Evolutionary conservation across 2,329 filamentous ascomycete genomes (phyloP).

Genomic region (Beauveria brongniartii): DNA sequence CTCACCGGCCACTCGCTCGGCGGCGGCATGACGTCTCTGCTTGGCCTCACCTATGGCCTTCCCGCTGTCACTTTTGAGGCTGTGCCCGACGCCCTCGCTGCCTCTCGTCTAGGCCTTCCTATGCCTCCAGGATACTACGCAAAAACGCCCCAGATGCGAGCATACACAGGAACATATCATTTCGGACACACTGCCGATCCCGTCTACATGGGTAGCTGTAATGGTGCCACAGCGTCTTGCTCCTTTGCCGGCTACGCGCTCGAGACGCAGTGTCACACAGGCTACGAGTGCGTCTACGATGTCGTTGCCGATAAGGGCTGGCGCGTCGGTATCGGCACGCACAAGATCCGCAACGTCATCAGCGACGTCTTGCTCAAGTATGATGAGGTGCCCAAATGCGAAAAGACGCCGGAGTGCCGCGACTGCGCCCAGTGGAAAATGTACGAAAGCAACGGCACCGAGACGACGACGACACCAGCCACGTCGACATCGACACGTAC

Average conservation of each 20-base stretch:
- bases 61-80: conserved; percentile 92
- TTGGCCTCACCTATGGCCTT: conserved; percentile 84
- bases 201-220: conserved; percentile 88
- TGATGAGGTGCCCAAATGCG: conserved; percentile 69
- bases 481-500: conserved; percentile 39
- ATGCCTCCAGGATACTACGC: conserved; percentile 72
- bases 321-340: conserved; percentile 83
- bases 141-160: conserved; percentile 59
- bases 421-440: conserved; percentile 94
- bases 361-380: conserved; percentile 80
- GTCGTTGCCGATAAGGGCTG: conserved; percentile 87
- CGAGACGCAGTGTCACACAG: conserved; percentile 87
- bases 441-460: conserved; percentile 84
- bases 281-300: conserved; percentile 82
- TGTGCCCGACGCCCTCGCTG: conserved; percentile 82
- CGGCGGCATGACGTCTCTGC: conserved; percentile 77
- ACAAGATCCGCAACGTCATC: conserved; percentile 85
- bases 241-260: conserved; percentile 89
- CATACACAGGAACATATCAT: conserved; percentile 73
- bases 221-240: conserved; percentile 80
- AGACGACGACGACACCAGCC: conserved; percentile 52
- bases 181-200: conserved; percentile 96
- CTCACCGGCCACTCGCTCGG: conserved; percentile 87
- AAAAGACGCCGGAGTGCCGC: conserved; percentile 67
- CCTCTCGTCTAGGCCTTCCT: conserved; percentile 75